Evolutionary conservation across 768 basidiomycete species (phyloP), one percentile per base, ranked within the genome.

Genomic region (Porphyrellus cyaneotinctus): DNA sequence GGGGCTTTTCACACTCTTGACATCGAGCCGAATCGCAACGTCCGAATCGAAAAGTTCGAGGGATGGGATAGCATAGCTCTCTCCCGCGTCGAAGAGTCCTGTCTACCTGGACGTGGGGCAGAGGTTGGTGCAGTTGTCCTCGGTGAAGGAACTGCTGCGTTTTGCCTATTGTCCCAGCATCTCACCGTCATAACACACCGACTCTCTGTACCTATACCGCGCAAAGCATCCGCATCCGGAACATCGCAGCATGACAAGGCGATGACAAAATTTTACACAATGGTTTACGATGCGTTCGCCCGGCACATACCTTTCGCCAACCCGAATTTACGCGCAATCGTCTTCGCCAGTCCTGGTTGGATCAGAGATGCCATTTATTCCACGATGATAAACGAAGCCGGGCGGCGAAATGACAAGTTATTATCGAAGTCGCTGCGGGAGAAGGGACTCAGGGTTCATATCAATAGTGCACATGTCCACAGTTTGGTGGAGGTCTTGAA

Each of bases 311-410:
- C 97, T 4, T 97, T 85, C 61, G 73, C 80, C 20, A 83, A 79
- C 56, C 78, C 76, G 1, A 76, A 79, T 30, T 75, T 98, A 38
- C 87, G 87, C 39, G 95, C 89, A 3, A 91, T 99, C 62, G 91
- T 99, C 43, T 88, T 99, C 63, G 97, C 97, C 6, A 94, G 91
- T 59, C 97, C 97, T 9, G 97, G 97, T 0, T 99, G 97, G 85
- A 87, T 94, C 8, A 80, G 88, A 63, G 97, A 99, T 60, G 75
- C 87, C 0, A 88, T 97, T 8, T 85, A 84, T 64, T 88, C 91
- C 52, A 87, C 84, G 68, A 81, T 98, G 67, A 74, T 92, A 58
- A 76, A 79, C 14, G 92, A 98, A 71, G 92, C 97, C 0, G 77
- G 77, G 7, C 78, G 77, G 52, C 84, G 87, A 47, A 84, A 84